phyloP scores from a whole-genome alignment of 139 green algal genomes.

The Picochlorum sp. region DNA sequence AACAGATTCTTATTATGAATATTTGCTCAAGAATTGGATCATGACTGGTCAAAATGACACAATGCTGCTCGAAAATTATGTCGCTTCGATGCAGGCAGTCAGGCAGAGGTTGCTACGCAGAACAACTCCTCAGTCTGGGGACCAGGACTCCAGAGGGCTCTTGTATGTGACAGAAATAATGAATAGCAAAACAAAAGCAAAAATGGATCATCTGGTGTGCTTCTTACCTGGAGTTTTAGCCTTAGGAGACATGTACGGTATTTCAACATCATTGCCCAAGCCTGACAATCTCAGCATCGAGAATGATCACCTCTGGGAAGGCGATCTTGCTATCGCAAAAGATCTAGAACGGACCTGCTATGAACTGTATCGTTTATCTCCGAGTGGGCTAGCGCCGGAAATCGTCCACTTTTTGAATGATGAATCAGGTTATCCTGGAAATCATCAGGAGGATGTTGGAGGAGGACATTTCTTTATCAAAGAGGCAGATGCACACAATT shows the following conservation, averaged over 20 bases:
- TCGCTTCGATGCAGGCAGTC: conserved; percentile 41
- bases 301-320: neutral
- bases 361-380: conserved; percentile 48
- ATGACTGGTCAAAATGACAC: conserved; percentile 20
- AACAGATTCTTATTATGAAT: conserved; percentile 64
- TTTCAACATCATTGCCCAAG: conserved; percentile 18
- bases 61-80: conserved; percentile 29
- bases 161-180: conserved; percentile 45
- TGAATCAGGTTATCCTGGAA: conserved; percentile 24
- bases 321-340: conserved; percentile 46
- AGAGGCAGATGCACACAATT: conserved; percentile 43
- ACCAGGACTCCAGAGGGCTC: conserved; percentile 30
- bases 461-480: conserved; percentile 39
- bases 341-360: conserved; percentile 67
- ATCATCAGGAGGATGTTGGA: conserved; percentile 16
- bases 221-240: conserved; percentile 73
- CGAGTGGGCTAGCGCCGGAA: conserved; percentile 46
- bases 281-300: neutral
- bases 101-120: conserved; percentile 44
- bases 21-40: conserved; percentile 77
- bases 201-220: conserved; percentile 80
- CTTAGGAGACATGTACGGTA: conserved; percentile 44
- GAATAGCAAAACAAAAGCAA: conserved; percentile 2
- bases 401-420: conserved; percentile 36
- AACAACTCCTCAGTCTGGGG: neutral